These are phyloP conservation scores for Coffea humblotiana DNA, from an alignment of 305 asterid genomes.

Conservation along the genomic window DNA sequence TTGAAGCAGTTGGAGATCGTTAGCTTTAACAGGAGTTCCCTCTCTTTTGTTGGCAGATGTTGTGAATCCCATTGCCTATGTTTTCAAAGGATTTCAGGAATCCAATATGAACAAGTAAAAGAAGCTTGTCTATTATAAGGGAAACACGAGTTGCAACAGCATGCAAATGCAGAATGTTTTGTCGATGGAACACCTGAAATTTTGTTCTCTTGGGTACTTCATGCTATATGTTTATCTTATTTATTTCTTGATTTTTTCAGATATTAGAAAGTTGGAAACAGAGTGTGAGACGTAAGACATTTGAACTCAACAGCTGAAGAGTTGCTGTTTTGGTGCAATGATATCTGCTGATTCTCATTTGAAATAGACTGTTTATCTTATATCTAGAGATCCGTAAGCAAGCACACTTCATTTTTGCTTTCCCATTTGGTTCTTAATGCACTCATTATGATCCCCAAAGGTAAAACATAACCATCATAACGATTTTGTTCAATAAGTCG, in stretches of 20 bases:
- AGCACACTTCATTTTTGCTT: background rate
- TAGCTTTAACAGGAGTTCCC: constrained; percentile 1
- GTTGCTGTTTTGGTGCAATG: constrained; percentile 5
- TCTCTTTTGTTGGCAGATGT: constrained; percentile 10
- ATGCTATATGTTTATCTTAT: background rate
- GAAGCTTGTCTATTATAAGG: background rate
- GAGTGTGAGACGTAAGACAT: constrained; percentile 14
- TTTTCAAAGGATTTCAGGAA: constrained; percentile 1
- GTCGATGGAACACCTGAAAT: constrained; percentile 15
- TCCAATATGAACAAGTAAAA: background rate
- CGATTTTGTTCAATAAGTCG: background rate
- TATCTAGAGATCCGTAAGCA: background rate
- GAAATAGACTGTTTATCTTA: background rate
- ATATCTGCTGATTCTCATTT: constrained; percentile 1
- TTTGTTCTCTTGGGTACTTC: background rate
- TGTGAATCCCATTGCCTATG: constrained; percentile 7
- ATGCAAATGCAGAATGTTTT: background rate
- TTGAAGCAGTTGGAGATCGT: background rate
- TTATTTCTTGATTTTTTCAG: background rate
- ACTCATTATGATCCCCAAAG: background rate
- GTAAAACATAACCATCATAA: background rate
- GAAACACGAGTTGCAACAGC: constrained; percentile 11
- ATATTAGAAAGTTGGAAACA: constrained; percentile 8
- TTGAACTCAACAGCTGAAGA: background rate
- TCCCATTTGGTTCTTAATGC: background rate